Evolutionary conservation across 495 filamentous ascomycete species (phyloP).

Genomic region (Aspergillus sclerotioniger): DNA sequence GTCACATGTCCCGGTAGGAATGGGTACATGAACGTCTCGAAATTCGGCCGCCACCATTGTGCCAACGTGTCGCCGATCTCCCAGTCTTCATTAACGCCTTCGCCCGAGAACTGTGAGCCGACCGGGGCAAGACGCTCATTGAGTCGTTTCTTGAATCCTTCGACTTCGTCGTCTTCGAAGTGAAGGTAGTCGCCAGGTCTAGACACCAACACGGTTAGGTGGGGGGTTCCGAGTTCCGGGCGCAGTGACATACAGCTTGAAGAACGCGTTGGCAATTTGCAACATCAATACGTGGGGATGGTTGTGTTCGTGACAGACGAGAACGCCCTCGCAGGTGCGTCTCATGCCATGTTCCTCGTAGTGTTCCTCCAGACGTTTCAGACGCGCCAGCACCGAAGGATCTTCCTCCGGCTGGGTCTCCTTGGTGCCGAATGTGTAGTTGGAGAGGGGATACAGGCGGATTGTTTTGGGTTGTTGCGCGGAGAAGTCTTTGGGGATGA

Average conservation of each 20-base stretch:
- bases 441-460: constrained; percentile 90
- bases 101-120: constrained; percentile 79
- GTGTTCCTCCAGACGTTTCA: constrained; percentile 91
- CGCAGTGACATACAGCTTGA: constrained; percentile 70
- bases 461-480: constrained; percentile 87
- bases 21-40: constrained; percentile 99
- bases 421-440: constrained; percentile 98
- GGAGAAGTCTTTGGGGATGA: constrained; percentile 78
- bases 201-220: neutral
- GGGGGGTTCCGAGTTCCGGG: neutral
- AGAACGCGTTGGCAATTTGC: constrained; percentile 98
- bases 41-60: constrained; percentile 98
- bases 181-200: constrained; percentile 94
- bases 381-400: constrained; percentile 85
- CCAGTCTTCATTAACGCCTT: constrained; percentile 88
- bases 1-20: constrained; percentile 95
- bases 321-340: constrained; percentile 90
- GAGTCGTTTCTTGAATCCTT: constrained; percentile 87
- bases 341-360: constrained; percentile 93
- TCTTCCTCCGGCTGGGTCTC: constrained; percentile 98
- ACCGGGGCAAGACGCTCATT: constrained; percentile 92
- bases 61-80: constrained; percentile 90
- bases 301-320: constrained; percentile 98
- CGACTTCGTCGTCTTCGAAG: constrained; percentile 83
- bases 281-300: constrained; percentile 98